Percentiles rank a stretch among this genome's conserved stretches.
These are phyloP conservation scores for Nicotiana attenuata DNA, from an alignment of 257 asterid genomes.

Conservation along the genomic window DNA sequence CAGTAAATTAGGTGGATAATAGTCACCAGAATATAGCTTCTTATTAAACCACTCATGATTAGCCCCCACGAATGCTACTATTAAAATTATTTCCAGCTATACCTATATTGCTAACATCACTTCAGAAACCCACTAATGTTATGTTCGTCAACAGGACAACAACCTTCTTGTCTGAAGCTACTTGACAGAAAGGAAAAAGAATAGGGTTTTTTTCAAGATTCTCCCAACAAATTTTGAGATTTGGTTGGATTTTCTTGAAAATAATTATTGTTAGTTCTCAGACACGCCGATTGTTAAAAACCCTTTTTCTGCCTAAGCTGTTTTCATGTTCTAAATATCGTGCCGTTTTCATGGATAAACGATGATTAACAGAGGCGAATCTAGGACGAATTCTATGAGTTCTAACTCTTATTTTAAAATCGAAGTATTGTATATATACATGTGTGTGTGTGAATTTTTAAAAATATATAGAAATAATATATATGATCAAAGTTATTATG, in stretches of 20 bases:
- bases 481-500: no score
- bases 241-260: neutral
- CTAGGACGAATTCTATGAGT: neutral
- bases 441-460: no score
- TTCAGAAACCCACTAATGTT: neutral
- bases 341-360: neutral
- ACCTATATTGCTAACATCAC: neutral
- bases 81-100: neutral
- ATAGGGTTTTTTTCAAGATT: neutral
- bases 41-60: neutral
- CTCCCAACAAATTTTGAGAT: conserved; percentile 8
- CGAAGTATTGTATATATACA: no score
- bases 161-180: neutral
- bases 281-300: neutral
- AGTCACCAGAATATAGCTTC: neutral
- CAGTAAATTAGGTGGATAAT: neutral
- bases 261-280: neutral
- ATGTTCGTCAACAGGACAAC: neutral
- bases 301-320: neutral
- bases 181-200: neutral
- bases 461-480: no score
- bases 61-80: neutral
- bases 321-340: neutral
- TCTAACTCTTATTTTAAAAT: no score
- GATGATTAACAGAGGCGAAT: neutral